Percentiles rank a stretch among this genome's conserved stretches.
Evolutionary conservation across 768 basidiomycete genomes (phyloP).

Genomic region (Mycena pura): DNA sequence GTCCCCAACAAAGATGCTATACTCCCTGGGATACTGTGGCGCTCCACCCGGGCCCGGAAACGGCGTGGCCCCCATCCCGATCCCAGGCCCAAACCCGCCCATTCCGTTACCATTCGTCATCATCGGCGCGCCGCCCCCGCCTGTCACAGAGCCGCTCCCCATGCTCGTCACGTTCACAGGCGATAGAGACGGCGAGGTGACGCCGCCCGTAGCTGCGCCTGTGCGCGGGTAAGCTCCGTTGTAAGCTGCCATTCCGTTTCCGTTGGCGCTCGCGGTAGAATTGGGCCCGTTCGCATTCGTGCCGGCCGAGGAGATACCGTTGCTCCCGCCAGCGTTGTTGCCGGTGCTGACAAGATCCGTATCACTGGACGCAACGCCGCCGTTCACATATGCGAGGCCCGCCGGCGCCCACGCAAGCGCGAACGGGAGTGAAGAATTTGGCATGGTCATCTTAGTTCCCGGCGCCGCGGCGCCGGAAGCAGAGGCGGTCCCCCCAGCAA

Average conservation of each 20-base stretch:
- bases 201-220: too few relatives aligned
- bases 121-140: neutral
- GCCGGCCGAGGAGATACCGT: too few relatives aligned
- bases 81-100: neutral
- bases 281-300: neutral
- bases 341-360: too few relatives aligned
- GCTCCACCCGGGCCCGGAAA: constrained; percentile 43
- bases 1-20: constrained; percentile 94
- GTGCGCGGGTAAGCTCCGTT: too few relatives aligned
- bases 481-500: too few relatives aligned
- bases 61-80: constrained; percentile 10
- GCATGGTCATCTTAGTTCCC: constrained; percentile 69
- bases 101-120: neutral
- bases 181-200: constrained; percentile 15
- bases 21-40: constrained; percentile 81
- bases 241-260: too few relatives aligned
- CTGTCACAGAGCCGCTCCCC: neutral
- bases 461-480: constrained; percentile 74
- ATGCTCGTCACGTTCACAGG: neutral
- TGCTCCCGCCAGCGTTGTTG: too few relatives aligned
- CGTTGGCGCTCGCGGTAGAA: neutral
- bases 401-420: constrained; percentile 78
- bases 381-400: constrained; percentile 24
- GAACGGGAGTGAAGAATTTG: constrained; percentile 85
- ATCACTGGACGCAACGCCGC: too few relatives aligned